A percentile compares a stretch with the other conserved stretches of the same genome.
Conservation (phyloP, 108 stramenopile genomes). For the Skeletonema potamos region DNA sequence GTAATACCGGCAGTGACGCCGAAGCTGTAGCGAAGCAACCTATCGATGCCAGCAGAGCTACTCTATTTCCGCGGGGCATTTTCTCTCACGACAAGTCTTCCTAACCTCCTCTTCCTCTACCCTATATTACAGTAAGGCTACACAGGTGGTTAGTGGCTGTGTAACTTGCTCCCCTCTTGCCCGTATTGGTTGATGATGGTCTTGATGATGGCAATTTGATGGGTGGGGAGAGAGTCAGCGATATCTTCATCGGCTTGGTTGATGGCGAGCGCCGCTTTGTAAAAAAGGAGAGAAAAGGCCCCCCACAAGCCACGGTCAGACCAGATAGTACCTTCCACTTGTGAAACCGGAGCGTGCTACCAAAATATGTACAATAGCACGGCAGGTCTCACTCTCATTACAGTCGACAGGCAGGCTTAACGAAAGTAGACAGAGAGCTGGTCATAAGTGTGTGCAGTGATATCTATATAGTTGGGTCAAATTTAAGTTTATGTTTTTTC, state of each 20-base stretch:
- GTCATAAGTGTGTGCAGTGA: too few relatives aligned
- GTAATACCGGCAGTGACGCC: conserved; percentile 24
- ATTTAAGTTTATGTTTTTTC: background rate
- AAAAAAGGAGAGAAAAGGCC: too few relatives aligned
- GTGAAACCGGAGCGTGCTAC: too few relatives aligned
- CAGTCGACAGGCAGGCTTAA: too few relatives aligned
- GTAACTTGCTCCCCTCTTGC: background rate
- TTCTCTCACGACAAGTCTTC: background rate
- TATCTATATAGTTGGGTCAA: too few relatives aligned
- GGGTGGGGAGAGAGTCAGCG: background rate
- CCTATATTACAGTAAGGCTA: background rate
- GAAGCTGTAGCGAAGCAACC: conserved; percentile 16
- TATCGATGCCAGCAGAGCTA: conserved; percentile 24
- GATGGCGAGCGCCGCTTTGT: background rate
- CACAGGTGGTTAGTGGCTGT: background rate
- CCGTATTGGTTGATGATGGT: background rate
- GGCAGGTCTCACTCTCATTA: too few relatives aligned
- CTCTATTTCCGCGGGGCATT: conserved; percentile 20
- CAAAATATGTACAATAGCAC: too few relatives aligned
- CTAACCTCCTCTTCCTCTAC: background rate
- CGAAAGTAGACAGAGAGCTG: too few relatives aligned
- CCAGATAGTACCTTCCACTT: too few relatives aligned
- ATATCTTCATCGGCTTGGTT: background rate
- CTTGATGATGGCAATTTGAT: background rate
- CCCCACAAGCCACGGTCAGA: too few relatives aligned